These are phyloP conservation scores for Torrubiella hemipterigena DNA, from an alignment of 2,329 filamentous ascomycete species.

Conservation along the genomic window DNA sequence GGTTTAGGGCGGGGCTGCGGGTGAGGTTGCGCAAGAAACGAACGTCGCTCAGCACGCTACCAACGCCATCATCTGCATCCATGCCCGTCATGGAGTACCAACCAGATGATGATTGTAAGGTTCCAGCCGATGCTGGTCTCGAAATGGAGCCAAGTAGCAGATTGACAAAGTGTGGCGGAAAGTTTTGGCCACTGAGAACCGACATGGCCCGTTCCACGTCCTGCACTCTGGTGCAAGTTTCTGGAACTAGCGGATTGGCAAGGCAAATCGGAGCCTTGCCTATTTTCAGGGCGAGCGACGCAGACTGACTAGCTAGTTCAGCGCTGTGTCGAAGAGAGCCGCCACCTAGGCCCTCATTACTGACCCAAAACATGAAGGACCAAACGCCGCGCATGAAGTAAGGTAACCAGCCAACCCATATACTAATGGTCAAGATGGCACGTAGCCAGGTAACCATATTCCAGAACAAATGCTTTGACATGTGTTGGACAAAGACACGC, in stretches of 20 bases:
- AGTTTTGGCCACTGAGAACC: background rate
- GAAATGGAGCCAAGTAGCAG: background rate
- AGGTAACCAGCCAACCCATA: constrained; percentile 84
- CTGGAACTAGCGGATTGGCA: constrained; percentile 1
- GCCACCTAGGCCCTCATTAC: constrained; percentile 55
- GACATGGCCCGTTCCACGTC: background rate
- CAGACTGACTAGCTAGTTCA: constrained; percentile 4
- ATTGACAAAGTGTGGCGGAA: background rate
- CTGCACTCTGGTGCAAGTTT: background rate
- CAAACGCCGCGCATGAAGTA: constrained; percentile 86
- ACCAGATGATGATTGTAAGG: background rate
- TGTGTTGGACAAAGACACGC: constrained; percentile 68
- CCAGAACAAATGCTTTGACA: constrained; percentile 58
- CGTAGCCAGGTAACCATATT: constrained; percentile 70
- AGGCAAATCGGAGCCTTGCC: background rate
- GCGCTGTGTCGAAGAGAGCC: constrained; percentile 15
- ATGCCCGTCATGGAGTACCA: background rate
- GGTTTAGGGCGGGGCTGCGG: constrained; percentile 59
- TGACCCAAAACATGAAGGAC: constrained; percentile 91
- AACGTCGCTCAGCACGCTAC: constrained; percentile 22
- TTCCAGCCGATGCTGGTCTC: background rate
- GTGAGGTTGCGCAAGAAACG: constrained; percentile 50
- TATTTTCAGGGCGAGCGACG: constrained; percentile 8
- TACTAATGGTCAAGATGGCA: constrained; percentile 63
- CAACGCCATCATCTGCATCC: background rate